Evolutionary conservation across 2,329 filamentous ascomycete genomes (phyloP).

Genomic region (Grosmannia serpens): DNA sequence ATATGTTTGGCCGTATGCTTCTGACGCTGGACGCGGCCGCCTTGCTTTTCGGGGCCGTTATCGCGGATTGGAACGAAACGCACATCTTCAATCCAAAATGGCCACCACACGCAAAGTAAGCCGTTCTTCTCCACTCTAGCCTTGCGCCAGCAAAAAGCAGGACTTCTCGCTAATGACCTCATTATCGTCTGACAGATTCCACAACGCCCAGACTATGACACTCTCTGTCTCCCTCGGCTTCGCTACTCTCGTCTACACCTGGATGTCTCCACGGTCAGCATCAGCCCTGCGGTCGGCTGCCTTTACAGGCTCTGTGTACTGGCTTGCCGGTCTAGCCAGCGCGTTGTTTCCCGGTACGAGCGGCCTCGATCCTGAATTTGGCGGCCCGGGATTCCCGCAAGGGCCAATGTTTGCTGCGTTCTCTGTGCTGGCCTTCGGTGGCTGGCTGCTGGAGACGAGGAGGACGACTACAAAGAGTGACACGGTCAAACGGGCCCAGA

Average conservation of each 20-base stretch:
- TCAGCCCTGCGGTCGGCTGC: slow-evolving; percentile 20
- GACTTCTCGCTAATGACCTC: background rate
- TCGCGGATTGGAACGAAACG: slow-evolving; percentile 28
- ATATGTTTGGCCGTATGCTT: slow-evolving; percentile 26
- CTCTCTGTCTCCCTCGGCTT: slow-evolving; percentile 27
- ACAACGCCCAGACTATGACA: slow-evolving; percentile 30
- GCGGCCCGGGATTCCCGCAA: slow-evolving; percentile 31
- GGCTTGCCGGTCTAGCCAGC: slow-evolving; percentile 26
- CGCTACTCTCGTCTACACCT: slow-evolving; percentile 28
- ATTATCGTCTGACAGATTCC: slow-evolving; percentile 19
- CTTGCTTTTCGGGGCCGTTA: slow-evolving; percentile 25
- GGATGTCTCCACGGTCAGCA: slow-evolving; percentile 10
- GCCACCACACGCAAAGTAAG: slow-evolving; percentile 34
- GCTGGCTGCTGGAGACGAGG: slow-evolving; percentile 1
- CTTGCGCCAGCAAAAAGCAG: background rate
- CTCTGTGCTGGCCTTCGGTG: slow-evolving; percentile 7
- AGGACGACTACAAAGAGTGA: background rate
- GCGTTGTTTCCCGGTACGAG: slow-evolving; percentile 26
- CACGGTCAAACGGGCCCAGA: background rate
- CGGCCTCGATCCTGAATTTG: slow-evolving; percentile 31
- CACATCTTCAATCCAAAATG: slow-evolving; percentile 32
- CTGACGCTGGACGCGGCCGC: slow-evolving; percentile 26
- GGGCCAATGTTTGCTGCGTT: slow-evolving; percentile 19
- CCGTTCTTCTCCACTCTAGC: background rate
- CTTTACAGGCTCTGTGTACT: slow-evolving; percentile 29